Evolutionary conservation across 345 rosid species (phyloP).

Genomic region (Triadica sebifera): DNA sequence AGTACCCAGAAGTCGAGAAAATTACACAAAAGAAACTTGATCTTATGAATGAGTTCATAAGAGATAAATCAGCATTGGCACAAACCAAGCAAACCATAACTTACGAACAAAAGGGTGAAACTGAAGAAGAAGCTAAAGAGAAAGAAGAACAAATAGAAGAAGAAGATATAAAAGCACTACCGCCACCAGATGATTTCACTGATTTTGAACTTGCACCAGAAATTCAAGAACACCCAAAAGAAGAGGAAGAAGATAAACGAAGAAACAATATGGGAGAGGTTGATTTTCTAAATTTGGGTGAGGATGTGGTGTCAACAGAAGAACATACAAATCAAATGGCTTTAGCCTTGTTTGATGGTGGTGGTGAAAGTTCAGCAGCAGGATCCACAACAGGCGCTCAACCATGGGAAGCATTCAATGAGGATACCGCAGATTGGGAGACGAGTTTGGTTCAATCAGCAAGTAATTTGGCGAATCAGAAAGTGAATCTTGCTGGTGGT

Average conservation of each 20-base stretch:
- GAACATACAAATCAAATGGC: slow-evolving; percentile 52
- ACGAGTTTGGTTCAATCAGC: slow-evolving; percentile 66
- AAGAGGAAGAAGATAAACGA: slow-evolving; percentile 20
- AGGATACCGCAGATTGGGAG: slow-evolving; percentile 68
- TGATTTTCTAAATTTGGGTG: slow-evolving; percentile 59
- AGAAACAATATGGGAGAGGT: slow-evolving; percentile 29
- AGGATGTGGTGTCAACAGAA: slow-evolving; percentile 30
- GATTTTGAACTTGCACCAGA: slow-evolving; percentile 26
- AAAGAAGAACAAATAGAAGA: slow-evolving; percentile 28
- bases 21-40: slow-evolving; percentile 77
- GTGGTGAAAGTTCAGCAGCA: slow-evolving; percentile 14
- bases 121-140: slow-evolving; percentile 24
- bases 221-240: slow-evolving; percentile 14
- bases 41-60: slow-evolving; percentile 75
- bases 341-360: slow-evolving; percentile 64
- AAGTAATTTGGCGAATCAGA: slow-evolving; percentile 43
- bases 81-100: slow-evolving; percentile 18
- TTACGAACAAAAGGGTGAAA: slow-evolving; percentile 27
- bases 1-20: slow-evolving; percentile 77
- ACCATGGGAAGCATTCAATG: slow-evolving; percentile 66
- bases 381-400: too few relatives aligned
- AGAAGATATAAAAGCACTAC: slow-evolving; percentile 56
- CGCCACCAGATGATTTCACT: slow-evolving; percentile 44
- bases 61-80: slow-evolving; percentile 57
- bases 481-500: slow-evolving; percentile 44